A percentile compares a stretch with the other conserved stretches of the same genome.
Conservation (phyloP, 1,284 basidiomycete species). For the Ganoderma sinense region DNA sequence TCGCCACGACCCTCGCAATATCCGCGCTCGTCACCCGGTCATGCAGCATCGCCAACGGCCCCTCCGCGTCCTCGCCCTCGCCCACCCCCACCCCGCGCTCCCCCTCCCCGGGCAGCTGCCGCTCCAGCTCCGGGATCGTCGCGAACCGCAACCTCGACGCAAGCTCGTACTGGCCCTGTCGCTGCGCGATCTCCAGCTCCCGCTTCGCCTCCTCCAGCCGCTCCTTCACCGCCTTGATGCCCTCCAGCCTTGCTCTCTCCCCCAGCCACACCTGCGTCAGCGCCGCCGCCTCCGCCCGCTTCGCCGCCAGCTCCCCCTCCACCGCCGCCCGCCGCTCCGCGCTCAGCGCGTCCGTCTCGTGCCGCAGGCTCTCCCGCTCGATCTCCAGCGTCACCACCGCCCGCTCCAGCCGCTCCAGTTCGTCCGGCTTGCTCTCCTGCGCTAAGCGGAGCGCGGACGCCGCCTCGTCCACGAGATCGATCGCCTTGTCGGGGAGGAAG, state of each 20-base stretch:
- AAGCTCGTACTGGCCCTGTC: slow-evolving; percentile 83
- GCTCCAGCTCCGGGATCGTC: slow-evolving; percentile 84
- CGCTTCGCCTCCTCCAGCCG: slow-evolving; percentile 86
- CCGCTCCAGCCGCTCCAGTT: slow-evolving; percentile 84
- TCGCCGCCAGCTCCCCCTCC: slow-evolving; percentile 66
- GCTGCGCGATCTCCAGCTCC: slow-evolving; percentile 88
- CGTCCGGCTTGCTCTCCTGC: slow-evolving; percentile 91
- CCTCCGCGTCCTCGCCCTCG: slow-evolving; percentile 50
- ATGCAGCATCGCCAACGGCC: slow-evolving; percentile 73
- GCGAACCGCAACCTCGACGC: slow-evolving; percentile 87
- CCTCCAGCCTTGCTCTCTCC: slow-evolving; percentile 81
- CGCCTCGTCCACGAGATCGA: slow-evolving; percentile 92
- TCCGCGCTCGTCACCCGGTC: slow-evolving; percentile 91
- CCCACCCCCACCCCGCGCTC: slow-evolving; percentile 44
- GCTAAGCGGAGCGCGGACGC: slow-evolving; percentile 88
- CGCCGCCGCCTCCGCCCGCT: slow-evolving; percentile 66
- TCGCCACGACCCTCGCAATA: slow-evolving; percentile 90
- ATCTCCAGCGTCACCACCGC: slow-evolving; percentile 90
- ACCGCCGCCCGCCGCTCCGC: slow-evolving; percentile 75
- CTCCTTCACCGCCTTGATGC: slow-evolving; percentile 82
- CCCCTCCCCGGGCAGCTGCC: slow-evolving; percentile 74
- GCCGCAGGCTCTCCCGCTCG: slow-evolving; percentile 89
- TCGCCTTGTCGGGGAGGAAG: slow-evolving; percentile 90
- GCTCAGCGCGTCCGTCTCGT: slow-evolving; percentile 87
- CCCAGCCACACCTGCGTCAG: slow-evolving; percentile 80